A percentile compares a stretch with the other conserved stretches of the same genome.
Conservation (phyloP, 2,329 filamentous ascomycete species). For the Trichoderma semiorbis region DNA sequence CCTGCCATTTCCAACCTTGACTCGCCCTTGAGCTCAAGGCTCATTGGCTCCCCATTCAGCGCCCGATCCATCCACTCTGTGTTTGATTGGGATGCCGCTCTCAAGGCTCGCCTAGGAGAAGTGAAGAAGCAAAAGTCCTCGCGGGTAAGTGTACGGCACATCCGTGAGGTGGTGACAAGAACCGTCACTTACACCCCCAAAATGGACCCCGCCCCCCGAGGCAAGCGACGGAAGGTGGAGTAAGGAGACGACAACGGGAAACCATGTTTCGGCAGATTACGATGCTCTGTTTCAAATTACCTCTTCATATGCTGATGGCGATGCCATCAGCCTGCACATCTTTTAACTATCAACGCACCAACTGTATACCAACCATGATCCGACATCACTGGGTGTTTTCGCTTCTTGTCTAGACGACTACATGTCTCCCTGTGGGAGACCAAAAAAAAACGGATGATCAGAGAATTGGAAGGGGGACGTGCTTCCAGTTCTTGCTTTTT, state of each 20-base stretch:
- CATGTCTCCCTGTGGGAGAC: conserved; percentile 4
- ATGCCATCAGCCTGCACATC: background rate
- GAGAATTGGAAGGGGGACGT: background rate
- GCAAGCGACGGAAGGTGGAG: conserved; percentile 78
- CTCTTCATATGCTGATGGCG: background rate
- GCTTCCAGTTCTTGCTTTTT: background rate
- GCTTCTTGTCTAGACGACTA: conserved; percentile 17
- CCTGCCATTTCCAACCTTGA: conserved; percentile 64
- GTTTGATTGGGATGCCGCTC: conserved; percentile 73
- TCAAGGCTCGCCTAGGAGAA: conserved; percentile 64
- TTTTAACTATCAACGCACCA: conserved; percentile 12
- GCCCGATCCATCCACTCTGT: conserved; percentile 63
- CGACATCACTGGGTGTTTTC: conserved; percentile 16
- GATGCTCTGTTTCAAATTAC: conserved; percentile 3
- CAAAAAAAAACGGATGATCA: conserved; percentile 15
- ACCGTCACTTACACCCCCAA: conserved; percentile 87
- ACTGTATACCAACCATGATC: conserved; percentile 17
- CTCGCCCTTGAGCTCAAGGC: conserved; percentile 63
- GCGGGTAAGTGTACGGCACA: conserved; percentile 63
- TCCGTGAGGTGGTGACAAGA: conserved; percentile 88
- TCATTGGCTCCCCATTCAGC: conserved; percentile 69
- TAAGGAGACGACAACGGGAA: conserved; percentile 32
- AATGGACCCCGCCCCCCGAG: conserved; percentile 85
- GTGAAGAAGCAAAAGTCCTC: conserved; percentile 53
- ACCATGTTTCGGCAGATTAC: conserved; percentile 1